Evolutionary conservation across 371 early-diverging fungal species (phyloP).

Genomic region (Haplosporangium sp.): DNA sequence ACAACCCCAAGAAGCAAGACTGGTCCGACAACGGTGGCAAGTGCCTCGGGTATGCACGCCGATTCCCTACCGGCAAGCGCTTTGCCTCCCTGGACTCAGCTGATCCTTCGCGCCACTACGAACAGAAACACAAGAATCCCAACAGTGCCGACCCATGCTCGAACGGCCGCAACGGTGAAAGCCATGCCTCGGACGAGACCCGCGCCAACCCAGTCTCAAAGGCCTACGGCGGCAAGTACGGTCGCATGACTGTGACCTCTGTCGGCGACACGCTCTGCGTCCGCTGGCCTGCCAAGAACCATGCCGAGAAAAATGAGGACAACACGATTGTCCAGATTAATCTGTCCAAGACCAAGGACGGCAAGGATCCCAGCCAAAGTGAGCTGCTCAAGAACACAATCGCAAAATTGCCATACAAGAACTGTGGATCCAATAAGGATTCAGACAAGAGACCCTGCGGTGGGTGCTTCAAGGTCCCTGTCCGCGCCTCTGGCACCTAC

Average conservation of each 20-base stretch:
- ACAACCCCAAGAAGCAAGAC: neutral
- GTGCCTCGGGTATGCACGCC: conserved; percentile 29
- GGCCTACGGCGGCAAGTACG: conserved; percentile 45
- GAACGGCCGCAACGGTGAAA: conserved; percentile 4
- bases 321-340: conserved; percentile 36
- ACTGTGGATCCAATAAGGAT: conserved; percentile 15
- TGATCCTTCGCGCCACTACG: conserved; percentile 25
- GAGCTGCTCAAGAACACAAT: conserved; percentile 11
- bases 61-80: conserved; percentile 15
- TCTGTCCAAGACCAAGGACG: conserved; percentile 16
- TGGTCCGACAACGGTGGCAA: conserved; percentile 25
- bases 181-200: conserved; percentile 28
- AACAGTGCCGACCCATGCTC: conserved; percentile 11
- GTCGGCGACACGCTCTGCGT: conserved; percentile 30
- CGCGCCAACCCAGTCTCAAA: conserved; percentile 6
- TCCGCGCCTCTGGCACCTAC: conserved; percentile 15
- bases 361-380: conserved; percentile 21
- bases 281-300: conserved; percentile 55
- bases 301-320: conserved; percentile 42
- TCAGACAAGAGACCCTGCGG: conserved; percentile 29
- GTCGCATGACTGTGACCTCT: conserved; percentile 24
- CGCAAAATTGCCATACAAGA: conserved; percentile 31
- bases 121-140: conserved; percentile 18
- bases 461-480: conserved; percentile 37
- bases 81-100: conserved; percentile 16